Percentiles rank a stretch among this genome's conserved stretches.
Evolutionary conservation across 2,329 filamentous ascomycete genomes (phyloP).

Genomic region (Fusarium palustre): DNA sequence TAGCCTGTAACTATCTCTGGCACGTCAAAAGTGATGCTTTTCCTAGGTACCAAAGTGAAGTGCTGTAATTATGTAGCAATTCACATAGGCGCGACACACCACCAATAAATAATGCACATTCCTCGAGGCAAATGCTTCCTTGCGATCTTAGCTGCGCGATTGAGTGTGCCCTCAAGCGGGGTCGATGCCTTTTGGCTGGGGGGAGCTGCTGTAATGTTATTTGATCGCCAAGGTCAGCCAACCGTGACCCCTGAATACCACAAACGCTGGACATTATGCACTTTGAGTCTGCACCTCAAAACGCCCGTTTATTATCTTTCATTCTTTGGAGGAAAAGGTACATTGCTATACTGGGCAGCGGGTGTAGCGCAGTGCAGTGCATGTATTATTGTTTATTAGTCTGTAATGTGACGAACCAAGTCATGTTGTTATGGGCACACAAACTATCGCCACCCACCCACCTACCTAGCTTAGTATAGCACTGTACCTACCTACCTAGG

Average conservation of each 20-base stretch:
- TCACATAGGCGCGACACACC: conserved; percentile 5
- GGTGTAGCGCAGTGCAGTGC: not conserved
- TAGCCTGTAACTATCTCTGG: not conserved
- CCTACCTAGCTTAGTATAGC: too few relatives aligned
- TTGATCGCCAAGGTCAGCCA: conserved; percentile 18
- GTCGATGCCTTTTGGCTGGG: conserved; percentile 23
- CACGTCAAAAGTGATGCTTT: not conserved
- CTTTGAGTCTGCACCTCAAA: conserved; percentile 18
- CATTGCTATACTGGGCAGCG: not conserved
- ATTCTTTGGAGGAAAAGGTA: conserved; percentile 9
- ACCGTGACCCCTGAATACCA: conserved; percentile 31
- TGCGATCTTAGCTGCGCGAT: conserved; percentile 35
- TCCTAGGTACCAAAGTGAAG: not conserved
- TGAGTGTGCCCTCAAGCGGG: conserved; percentile 34
- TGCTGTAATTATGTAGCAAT: not conserved
- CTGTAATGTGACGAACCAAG: conserved; percentile 11
- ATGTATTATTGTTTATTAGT: not conserved
- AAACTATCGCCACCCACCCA: conserved; percentile 24
- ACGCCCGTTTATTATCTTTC: conserved; percentile 1
- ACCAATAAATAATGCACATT: conserved; percentile 32
- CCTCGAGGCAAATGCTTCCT: conserved; percentile 33
- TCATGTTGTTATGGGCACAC: not conserved
- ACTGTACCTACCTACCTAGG: too few relatives aligned
- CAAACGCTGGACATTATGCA: conserved; percentile 17
- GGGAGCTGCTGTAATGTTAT: conserved; percentile 22